Base-by-base conservation (phyloP, 805 yeast species). In the Teunomyces kruisii region DNA sequence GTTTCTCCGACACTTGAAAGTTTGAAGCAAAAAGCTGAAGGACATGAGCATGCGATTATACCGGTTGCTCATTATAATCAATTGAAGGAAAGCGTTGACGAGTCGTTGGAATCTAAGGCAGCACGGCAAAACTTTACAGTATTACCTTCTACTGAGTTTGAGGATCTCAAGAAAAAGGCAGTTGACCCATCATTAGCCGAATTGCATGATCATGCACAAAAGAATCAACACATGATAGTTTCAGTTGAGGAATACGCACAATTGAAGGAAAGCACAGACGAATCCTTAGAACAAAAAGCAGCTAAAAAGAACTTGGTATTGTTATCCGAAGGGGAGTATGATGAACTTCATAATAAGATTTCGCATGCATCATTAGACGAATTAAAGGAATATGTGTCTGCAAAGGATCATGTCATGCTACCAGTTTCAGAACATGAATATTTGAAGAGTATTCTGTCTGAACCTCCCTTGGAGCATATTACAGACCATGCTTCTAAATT, bases 201-300 rank as follows among this genome's bases (percentile, higher is more conserved):
- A 8, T 42, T 52, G 29, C 14, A 32, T 6, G 19, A 16, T 3
- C 46, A 40, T 12, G 50, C 49, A 5, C 7, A 19, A 2, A 36
- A 17, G 9, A 9, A 28, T 5, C 29, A 36, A 24, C 39, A 33
- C 8, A 14, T 14, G 4, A 7, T 46, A 9, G 14, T 46, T 2
- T 13, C 40, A 4, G 26, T 16, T 13, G n/a, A 43, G n/a, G 40
- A 30, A 2, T 29, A 33, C 22, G 39, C 31, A 17, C 28, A 35
- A n/a, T 39, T 42, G 22, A 14, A 17, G 17, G 31, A 39, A 26
- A 31, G 52, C 62, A 1, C 59, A 57, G 7, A 44, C 39, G n/a
- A 59, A 55, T 44, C 33, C 51, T 2, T 45, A 57, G 35, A 59
- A 49, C 39, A 59, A 54, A 52, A 59, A 61, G 39, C 62, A 48